Percentiles rank a stretch among this genome's conserved stretches.
These are phyloP conservation scores for Talaromyces sp. DNA, from an alignment of 2,329 filamentous ascomycete species.

Conservation along the genomic window DNA sequence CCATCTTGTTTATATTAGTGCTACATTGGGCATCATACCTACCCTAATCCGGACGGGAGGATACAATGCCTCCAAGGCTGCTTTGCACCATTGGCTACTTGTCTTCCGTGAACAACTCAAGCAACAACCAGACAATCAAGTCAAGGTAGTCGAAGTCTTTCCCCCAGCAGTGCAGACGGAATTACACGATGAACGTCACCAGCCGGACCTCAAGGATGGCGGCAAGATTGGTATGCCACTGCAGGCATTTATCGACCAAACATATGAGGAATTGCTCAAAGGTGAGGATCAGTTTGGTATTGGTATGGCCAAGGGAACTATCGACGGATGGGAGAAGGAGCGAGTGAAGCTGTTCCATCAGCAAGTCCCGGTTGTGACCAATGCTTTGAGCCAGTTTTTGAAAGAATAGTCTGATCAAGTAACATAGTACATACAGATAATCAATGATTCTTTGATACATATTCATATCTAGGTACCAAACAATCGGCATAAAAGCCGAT, in stretches of 20 bases:
- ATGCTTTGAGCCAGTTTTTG: slow-evolving; percentile 10
- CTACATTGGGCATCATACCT: slow-evolving; percentile 9
- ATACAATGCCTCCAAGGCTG: slow-evolving; percentile 58
- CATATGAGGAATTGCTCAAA: slow-evolving; percentile 47
- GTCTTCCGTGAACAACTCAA: slow-evolving; percentile 53
- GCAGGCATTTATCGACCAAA: slow-evolving; percentile 52
- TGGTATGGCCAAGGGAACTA: slow-evolving; percentile 36
- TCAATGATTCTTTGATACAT: too few species aligned
- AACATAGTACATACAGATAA: background rate
- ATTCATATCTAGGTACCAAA: too few species aligned
- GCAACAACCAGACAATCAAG: slow-evolving; percentile 38
- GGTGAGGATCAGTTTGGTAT: slow-evolving; percentile 56
- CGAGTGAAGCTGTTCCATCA: slow-evolving; percentile 19
- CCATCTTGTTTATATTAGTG: slow-evolving; percentile 38
- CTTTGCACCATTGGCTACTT: slow-evolving; percentile 55
- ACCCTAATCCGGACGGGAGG: slow-evolving; percentile 45
- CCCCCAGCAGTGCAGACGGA: slow-evolving; percentile 59
- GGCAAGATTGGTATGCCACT: slow-evolving; percentile 55
- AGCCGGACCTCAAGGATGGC: slow-evolving; percentile 54
- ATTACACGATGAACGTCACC: slow-evolving; percentile 55
- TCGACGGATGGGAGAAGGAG: slow-evolving; percentile 21
- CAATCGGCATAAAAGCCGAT: background rate
- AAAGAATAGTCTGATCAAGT: background rate
- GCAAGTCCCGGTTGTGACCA: slow-evolving; percentile 9
- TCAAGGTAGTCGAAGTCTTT: slow-evolving; percentile 57